Evolutionary conservation across 805 yeast species (phyloP), one percentile per base, ranked within the genome.

Genomic region (Monosporozyma aquatica): DNA sequence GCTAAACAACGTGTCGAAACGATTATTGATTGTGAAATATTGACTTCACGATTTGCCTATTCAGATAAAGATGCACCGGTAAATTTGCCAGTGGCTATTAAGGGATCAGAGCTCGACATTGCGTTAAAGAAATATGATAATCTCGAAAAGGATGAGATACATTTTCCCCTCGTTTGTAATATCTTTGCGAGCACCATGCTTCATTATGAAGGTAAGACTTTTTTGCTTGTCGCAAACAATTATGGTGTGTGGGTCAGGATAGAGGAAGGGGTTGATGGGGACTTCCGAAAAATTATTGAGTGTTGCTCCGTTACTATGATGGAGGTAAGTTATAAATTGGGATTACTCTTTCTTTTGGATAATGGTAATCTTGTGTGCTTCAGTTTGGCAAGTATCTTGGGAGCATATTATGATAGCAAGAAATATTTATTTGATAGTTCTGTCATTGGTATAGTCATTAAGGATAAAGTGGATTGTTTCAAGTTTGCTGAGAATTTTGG

Each of bases 401-500:
- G 74, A 18, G 79, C 84, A 13, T 80, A 76, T 53, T 70, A 71
- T 43, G 74, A 69, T 32, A 59, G 54, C 23, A 53, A 55, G 14
- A 49, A 56, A n/a, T 64, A 64, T 30, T 51, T 62, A 1, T 38
- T 52, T 9, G 56, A 61, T 18, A 62, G 64, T 21, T 55, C 57
- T 4, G 49, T 72, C 17, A 65, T 73, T n/a, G 74, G 81, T 13
- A 69, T 74, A 22, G 51, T 76, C 10, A 66, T 77, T 11, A 67
- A 71, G 48, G 76, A 77, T 58, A 62, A 76, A 56, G 77, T 78
- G 0, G 61, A 73, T 2, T 78, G 73, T 48, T 87, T 84, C 62
- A 74, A 72, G 38, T 65, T 82, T 46, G 95, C 92, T 0, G 73
- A 69, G 24, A 86, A 87, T 55, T 71, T 78, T 44, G 78, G 76